Base-by-base conservation (phyloP, 192 early-diverging fungal genomes). In the Diversispora eburnea region DNA sequence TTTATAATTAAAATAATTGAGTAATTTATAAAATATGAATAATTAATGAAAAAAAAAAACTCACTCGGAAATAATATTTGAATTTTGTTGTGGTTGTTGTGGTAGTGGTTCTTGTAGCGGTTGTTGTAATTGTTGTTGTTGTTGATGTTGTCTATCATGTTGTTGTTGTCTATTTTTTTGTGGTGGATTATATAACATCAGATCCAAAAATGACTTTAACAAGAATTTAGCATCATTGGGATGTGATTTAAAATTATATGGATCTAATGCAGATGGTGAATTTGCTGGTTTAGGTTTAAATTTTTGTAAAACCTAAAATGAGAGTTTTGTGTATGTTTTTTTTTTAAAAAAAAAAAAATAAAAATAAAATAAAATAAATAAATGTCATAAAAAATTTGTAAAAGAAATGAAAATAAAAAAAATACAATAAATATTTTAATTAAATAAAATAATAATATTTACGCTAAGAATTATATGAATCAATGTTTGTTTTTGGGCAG, bases 401-500 rank as follows among this genome's bases (percentile, higher is more conserved):
- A 84, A 64, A 10, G 79, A 71, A 12, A 72, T 71, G 19, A 61
- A 51, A 5, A 74, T 51, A 19, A 56, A n/a, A 0, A 54, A 46
- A 3, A 48, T 46, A 17, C 20, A 7, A 67, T 75, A 73, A 2
- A 58, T 67, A 33, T 79, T 58, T 22, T 64, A 33, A 33, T 33
- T 0, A 33, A 33, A 33, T 33, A 33, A 33, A 33, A 33, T n/a
- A n/a, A n/a, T n/a, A n/a, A n/a, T 33, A 33, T 85, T 69, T 79
- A 92, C 91, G n/a, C 86, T 86, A 12, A 94, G 69, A 10, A 89
- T 76, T 71, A 94, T 86, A 56, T 89, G 84, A 5, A 88, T 54
- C 7, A 96, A 62, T 9, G 85, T 83, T 3, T 77, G 81, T 59
- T 88, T 88, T 74, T 93, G 93, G 0, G 84, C 56, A 2, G 63